phyloP scores from a whole-genome alignment of 1,139 yeast genomes.

The Maudiozyma humilis region DNA sequence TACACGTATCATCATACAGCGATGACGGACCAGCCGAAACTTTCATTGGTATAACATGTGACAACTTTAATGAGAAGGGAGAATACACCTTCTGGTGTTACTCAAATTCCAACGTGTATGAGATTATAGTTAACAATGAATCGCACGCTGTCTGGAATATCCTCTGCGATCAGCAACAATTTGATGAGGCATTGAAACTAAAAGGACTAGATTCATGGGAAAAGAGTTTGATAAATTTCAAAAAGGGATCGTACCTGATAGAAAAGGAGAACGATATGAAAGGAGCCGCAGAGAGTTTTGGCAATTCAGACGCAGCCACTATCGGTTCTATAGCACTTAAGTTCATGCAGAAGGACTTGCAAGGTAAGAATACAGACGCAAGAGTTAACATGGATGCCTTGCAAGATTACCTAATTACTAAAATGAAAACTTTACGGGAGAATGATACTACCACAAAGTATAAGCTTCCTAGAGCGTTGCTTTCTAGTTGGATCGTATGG shows the following conservation, averaged over 20 bases:
- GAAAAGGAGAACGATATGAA: conserved; percentile 28
- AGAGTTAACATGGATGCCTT: conserved; percentile 30
- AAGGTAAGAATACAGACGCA: conserved; percentile 15
- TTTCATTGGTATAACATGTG: conserved; percentile 53
- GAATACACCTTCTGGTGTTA: conserved; percentile 52
- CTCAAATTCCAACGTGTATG: conserved; percentile 47
- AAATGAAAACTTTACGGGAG: conserved; percentile 37
- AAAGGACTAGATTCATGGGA: conserved; percentile 35
- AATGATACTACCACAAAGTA: conserved; percentile 14
- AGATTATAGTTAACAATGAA: conserved; percentile 64
- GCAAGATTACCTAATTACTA: conserved; percentile 48
- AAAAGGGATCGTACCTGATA: conserved; percentile 55
- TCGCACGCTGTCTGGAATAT: conserved; percentile 69
- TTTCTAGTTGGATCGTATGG: conserved; percentile 83
- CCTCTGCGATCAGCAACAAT: conserved; percentile 52
- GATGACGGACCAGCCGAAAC: conserved; percentile 30
- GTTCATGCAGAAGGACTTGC: conserved; percentile 40
- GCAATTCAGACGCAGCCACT: conserved; percentile 44
- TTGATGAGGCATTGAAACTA: conserved; percentile 57
- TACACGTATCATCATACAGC: conserved; percentile 28
- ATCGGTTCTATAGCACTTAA: conserved; percentile 64
- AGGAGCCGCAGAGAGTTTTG: conserved; percentile 58
- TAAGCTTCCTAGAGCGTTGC: conserved; percentile 28
- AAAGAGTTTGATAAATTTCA: conserved; percentile 48
- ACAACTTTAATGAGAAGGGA: conserved; percentile 33